Evolutionary conservation across 1,139 yeast species (phyloP).

Genomic region (Wickerhamomyces sp.): DNA sequence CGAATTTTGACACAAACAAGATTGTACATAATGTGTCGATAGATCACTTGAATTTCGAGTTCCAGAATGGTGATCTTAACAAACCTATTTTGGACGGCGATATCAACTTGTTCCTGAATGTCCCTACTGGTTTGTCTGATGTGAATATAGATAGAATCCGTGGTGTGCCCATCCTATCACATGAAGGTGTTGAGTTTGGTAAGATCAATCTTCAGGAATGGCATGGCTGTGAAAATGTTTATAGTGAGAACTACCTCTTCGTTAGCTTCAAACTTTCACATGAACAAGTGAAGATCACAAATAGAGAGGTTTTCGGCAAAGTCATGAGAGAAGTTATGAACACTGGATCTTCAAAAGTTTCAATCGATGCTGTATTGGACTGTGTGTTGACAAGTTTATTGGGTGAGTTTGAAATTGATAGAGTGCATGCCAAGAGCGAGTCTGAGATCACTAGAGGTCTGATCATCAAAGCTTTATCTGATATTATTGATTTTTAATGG

Average conservation of each 20-base stretch:
- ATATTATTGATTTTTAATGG: no score
- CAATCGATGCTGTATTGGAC: constrained; percentile 30
- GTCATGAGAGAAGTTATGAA: constrained; percentile 31
- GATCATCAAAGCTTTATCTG: neutral
- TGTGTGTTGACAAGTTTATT: constrained; percentile 25
- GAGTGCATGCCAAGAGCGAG: constrained; percentile 21
- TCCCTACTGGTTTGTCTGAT: constrained; percentile 25
- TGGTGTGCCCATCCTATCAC: constrained; percentile 30
- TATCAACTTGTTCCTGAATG: constrained; percentile 23
- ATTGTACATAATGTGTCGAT: constrained; percentile 29
- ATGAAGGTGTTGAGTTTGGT: constrained; percentile 28
- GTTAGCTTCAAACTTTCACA: constrained; percentile 27
- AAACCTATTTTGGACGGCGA: constrained; percentile 29
- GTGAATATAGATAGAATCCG: constrained; percentile 25
- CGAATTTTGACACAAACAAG: constrained; percentile 12
- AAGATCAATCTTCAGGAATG: constrained; percentile 31
- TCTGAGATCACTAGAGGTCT: constrained; percentile 14
- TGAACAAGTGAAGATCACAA: constrained; percentile 27
- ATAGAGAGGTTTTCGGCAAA: constrained; percentile 28
- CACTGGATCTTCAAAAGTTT: constrained; percentile 27
- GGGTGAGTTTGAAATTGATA: constrained; percentile 30
- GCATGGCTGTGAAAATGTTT: constrained; percentile 29
- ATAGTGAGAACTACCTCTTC: constrained; percentile 22
- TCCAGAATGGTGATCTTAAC: constrained; percentile 23
- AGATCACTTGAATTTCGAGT: constrained; percentile 26